Evolutionary conservation across 257 asterid species (phyloP), one percentile per base, ranked within the genome.

Genomic region (Solanum gandarillasii): DNA sequence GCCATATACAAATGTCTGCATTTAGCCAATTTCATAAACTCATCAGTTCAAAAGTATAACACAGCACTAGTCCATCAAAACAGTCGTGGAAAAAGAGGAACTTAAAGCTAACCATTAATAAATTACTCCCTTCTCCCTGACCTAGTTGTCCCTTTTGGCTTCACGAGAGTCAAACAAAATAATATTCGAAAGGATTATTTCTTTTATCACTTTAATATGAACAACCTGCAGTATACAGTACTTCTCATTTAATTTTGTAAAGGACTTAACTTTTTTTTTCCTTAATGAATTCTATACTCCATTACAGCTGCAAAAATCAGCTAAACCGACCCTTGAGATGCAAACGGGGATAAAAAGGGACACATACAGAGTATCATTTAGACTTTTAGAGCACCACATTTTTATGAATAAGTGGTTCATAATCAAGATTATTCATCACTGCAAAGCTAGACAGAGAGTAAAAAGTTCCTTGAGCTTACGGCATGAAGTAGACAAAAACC

Each of bases 1-100:
- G 20, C 99, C 99, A 88, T 97, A 97, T 58, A 97, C 99, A 91
- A 93, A 97, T 86, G 99, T 97, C 99, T 97, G 95, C 89, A 92
- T 38, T 18, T 83, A 92, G 52, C 72, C 85, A 52, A 58, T n/a
- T 41, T 41, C 86, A 86, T 41, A 70, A 83, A 87, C 36, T 76
- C 88, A 88, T 88, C 39, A 88, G 78, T 84, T 84, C 12, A 83
- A 85, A 55, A 29, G 65, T 6, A 21, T 39, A 20, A 83, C 39
- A 31, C 29, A 55, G 7, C 58, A 32, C 32, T n/a, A 36, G 83
- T 31, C 38, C 11, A 27, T 36, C 38, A 55, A 86, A 74, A 74
- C 5, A 74, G n/a, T 21, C 32, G 12, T 10, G 52, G 83, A 27
- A 81, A 27, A 79, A 79, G 20, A 14, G 43, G 43, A 31, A 48